Evolutionary conservation across 2,329 filamentous ascomycete species (phyloP).

Genomic region (Parafenestella ontariensis): DNA sequence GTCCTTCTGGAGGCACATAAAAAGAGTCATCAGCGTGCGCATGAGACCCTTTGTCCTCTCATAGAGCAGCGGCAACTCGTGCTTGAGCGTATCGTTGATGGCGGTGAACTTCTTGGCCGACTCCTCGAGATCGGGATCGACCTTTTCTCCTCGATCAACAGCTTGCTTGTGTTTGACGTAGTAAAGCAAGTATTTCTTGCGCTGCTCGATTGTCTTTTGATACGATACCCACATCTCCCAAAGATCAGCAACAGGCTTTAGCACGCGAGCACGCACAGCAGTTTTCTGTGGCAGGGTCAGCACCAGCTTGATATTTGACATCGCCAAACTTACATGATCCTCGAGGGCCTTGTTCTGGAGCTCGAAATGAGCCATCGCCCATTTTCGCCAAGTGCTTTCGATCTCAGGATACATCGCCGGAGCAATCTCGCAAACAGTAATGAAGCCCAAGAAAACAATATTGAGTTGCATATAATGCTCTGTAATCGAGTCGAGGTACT

Average conservation of each 20-base stretch:
- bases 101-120: conserved; percentile 88
- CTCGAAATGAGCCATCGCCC: conserved; percentile 86
- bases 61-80: conserved; percentile 87
- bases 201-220: conserved; percentile 89
- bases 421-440: conserved; percentile 75
- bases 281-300: conserved; percentile 53
- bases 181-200: conserved; percentile 88
- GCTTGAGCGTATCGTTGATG: conserved; percentile 90
- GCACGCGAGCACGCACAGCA: conserved; percentile 80
- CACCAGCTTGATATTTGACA: conserved; percentile 2
- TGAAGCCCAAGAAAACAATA: conserved; percentile 80
- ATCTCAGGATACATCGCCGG: conserved; percentile 74
- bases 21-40: conserved; percentile 80
- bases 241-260: conserved; percentile 80
- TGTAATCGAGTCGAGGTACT: conserved; percentile 82
- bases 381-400: conserved; percentile 92
- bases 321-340: conserved; percentile 71
- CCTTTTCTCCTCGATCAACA: conserved; percentile 80
- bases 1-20: conserved; percentile 80
- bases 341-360: conserved; percentile 83
- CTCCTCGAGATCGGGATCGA: conserved; percentile 84
- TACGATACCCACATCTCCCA: conserved; percentile 84
- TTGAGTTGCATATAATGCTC: conserved; percentile 83
- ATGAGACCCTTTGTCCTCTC: conserved; percentile 81
- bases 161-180: conserved; percentile 83